A percentile compares a stretch with the other conserved stretches of the same genome.
Evolutionary conservation across 129 eudicot species (phyloP).

Genomic region (Helianthus tuberosus): DNA sequence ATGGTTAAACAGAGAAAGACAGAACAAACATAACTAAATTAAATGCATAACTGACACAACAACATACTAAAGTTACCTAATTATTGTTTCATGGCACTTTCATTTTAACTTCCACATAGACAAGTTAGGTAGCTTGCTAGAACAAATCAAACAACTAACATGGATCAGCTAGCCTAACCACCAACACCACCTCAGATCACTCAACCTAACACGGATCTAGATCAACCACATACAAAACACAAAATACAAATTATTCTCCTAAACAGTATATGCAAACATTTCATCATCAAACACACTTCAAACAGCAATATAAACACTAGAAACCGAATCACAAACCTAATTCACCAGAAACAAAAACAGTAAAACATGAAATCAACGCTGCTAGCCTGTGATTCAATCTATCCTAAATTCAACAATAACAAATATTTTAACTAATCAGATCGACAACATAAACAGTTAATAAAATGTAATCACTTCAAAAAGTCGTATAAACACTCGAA

Average conservation of each 20-base stretch:
- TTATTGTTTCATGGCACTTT: slow-evolving; percentile 1
- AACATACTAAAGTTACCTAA: slow-evolving; percentile 1
- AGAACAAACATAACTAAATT: slow-evolving; percentile 10
- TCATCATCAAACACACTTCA: slow-evolving; percentile 20
- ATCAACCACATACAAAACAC: slow-evolving; percentile 20
- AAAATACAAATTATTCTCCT: slow-evolving; percentile 1
- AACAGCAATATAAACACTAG: background rate
- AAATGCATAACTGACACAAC: background rate
- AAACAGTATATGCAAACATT: slow-evolving; percentile 4
- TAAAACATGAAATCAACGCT: background rate
- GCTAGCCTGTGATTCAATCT: background rate
- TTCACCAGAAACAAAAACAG: background rate
- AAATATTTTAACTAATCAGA: slow-evolving; percentile 6
- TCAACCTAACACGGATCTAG: slow-evolving; percentile 21
- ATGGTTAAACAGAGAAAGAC: slow-evolving; percentile 17
- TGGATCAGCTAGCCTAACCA: slow-evolving; percentile 10
- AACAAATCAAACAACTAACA: background rate
- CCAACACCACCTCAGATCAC: slow-evolving; percentile 16
- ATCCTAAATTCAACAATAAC: background rate
- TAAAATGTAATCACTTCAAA: slow-evolving; percentile 10
- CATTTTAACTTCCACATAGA: background rate
- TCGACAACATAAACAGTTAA: background rate
- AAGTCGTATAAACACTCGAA: background rate
- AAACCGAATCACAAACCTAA: slow-evolving; percentile 11
- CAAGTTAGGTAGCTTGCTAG: background rate